Base-by-base conservation (phyloP, 2,329 filamentous ascomycete genomes). In the Cladosporium halotolerans region DNA sequence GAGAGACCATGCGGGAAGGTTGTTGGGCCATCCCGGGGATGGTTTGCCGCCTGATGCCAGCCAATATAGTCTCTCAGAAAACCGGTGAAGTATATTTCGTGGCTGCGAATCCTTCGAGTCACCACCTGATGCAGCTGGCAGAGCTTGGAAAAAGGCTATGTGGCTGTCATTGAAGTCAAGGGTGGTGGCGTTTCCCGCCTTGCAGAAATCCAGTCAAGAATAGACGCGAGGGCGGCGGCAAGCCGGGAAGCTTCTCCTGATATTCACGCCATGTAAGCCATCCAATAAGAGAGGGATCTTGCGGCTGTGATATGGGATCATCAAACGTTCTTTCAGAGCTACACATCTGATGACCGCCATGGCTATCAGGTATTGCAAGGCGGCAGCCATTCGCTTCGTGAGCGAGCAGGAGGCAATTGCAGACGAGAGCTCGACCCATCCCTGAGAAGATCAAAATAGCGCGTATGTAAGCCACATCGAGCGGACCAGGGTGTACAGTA, bases 141-240 rank as follows among this genome's bases (percentile, higher is more conserved):
- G 3, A 28, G 19, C 31, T 45, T 45, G 9, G 23, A 32, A 9
- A 6, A n/a, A 36, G 16, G 3, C 1, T 5, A 19, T 19, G 18
- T 50, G 36, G 23, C 38, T 39, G 40, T 44, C 32, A 44, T 38
- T 13, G 40, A 44, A 34, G 9, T 44, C 28, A 18, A 36, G 10
- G 16, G 18, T 14, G 14, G 48, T 10, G 1, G 31, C 10, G 10
- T 32, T 31, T 28, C 23, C 40, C 31, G 48, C 18, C 9, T 14
- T 43, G 40, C 40, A 51, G 40, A 51, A 28, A 33, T 51, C 40
- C 43, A 40, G 48, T 51, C 41, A 19, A 51, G 32, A 43, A 44
- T 44, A 44, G 31, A 32, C 40, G 14, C 23, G 38, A 32, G 34
- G 32, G 8, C 13, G 33, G 23, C 3, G 10, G 9, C 31, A n/a